A percentile compares a stretch with the other conserved stretches of the same genome.
phyloP scores from a whole-genome alignment of 1,139 yeast species.

The Pichia sp. region DNA sequence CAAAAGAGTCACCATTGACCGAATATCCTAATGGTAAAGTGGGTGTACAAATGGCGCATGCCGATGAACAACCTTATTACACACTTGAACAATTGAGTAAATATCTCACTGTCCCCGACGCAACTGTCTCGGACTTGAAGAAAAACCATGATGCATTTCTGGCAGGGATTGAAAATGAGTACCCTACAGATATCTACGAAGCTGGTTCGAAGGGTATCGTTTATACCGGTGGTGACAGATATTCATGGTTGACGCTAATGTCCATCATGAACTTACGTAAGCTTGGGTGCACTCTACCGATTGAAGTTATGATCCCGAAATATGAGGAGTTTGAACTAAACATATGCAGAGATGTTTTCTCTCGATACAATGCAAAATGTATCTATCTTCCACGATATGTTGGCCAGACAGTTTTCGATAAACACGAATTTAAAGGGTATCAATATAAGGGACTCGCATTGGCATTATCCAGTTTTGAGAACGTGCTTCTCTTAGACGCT shows the following conservation, averaged over 20 bases:
- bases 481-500: slow-evolving; percentile 68
- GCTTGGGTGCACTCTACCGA: slow-evolving; percentile 59
- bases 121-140: slow-evolving; percentile 22
- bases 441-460: slow-evolving; percentile 76
- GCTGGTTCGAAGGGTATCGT: slow-evolving; percentile 63
- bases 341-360: slow-evolving; percentile 58
- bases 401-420: slow-evolving; percentile 36
- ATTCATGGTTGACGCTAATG: slow-evolving; percentile 63
- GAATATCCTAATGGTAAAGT: slow-evolving; percentile 16
- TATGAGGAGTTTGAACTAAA: slow-evolving; percentile 63
- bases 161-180: slow-evolving; percentile 18
- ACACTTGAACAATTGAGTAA: slow-evolving; percentile 25
- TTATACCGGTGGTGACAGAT: slow-evolving; percentile 75
- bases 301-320: slow-evolving; percentile 70
- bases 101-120: slow-evolving; percentile 22
- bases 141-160: slow-evolving; percentile 24
- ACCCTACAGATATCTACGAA: slow-evolving; percentile 27
- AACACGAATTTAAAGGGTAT: slow-evolving; percentile 59
- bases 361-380: slow-evolving; percentile 65
- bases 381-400: slow-evolving; percentile 52
- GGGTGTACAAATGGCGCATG: slow-evolving; percentile 9
- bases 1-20: slow-evolving; percentile 15
- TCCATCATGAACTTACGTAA: slow-evolving; percentile 61
- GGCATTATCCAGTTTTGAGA: slow-evolving; percentile 68
- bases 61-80: slow-evolving; percentile 9